Conservation (phyloP, 176 grass and related monocot genomes). For the Triticum timopheevii region DNA sequence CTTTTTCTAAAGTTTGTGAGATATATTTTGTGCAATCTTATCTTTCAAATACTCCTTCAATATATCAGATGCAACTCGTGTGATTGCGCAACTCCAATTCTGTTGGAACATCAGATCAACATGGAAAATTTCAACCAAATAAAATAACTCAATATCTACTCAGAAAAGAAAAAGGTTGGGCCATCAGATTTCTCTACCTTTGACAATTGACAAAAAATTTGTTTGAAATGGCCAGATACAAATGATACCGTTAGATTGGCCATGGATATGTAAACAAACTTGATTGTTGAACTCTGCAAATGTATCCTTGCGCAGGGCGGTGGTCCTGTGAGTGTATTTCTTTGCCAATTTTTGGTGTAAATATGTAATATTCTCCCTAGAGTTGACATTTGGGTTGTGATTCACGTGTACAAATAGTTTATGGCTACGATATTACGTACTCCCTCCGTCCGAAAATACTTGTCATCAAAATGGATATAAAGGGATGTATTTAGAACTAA, state of each 20-base stretch:
- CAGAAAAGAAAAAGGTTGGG: neutral
- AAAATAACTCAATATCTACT: neutral
- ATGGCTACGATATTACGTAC: neutral
- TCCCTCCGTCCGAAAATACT: too few relatives aligned
- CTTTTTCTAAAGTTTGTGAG: neutral
- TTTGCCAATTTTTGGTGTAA: neutral
- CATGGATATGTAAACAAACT: neutral
- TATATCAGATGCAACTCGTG: neutral
- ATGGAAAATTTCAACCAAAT: neutral
- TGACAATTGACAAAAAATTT: neutral
- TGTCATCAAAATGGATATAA: too few relatives aligned
- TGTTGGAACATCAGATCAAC: neutral
- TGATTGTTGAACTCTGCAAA: neutral
- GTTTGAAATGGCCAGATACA: neutral
- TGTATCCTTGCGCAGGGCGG: neutral
- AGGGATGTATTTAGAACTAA: too few relatives aligned
- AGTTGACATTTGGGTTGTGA: slow-evolving; percentile 14
- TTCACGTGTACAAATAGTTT: neutral
- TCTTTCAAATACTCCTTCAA: neutral
- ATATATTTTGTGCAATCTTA: neutral
- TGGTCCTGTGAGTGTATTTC: neutral
- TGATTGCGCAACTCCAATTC: neutral
- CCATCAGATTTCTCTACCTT: neutral
- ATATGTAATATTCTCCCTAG: neutral
- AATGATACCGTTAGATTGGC: neutral